Conservation (phyloP, 768 basidiomycete genomes). For the Suillus subalutaceus region DNA sequence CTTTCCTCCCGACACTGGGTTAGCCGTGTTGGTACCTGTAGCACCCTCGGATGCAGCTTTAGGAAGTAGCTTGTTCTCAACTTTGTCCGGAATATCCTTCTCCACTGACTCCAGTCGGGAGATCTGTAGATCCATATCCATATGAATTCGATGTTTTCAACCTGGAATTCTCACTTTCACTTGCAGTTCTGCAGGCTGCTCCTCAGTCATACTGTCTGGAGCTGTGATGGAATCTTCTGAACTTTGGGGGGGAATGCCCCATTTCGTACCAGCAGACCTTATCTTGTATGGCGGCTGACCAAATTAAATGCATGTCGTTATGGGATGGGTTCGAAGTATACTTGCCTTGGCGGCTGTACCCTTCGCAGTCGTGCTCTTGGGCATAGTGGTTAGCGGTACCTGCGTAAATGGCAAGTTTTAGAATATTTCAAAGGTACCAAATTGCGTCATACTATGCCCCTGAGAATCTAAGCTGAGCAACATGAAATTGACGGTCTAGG, state of each 20-base stretch:
- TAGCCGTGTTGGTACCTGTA: background rate
- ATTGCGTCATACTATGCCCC: background rate
- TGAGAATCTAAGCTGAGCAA: no score
- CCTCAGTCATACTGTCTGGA: background rate
- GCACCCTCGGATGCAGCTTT: background rate
- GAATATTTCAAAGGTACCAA: background rate
- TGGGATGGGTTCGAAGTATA: background rate
- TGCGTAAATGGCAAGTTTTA: background rate
- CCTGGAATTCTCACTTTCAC: background rate
- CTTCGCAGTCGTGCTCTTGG: background rate
- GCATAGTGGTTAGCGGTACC: background rate
- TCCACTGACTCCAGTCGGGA: background rate
- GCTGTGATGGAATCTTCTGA: background rate
- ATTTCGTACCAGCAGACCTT: conserved; percentile 3
- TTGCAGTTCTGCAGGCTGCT: background rate
- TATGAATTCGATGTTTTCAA: background rate
- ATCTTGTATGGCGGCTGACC: conserved; percentile 7
- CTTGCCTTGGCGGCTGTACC: background rate
- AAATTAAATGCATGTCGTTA: background rate
- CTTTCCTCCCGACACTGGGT: background rate
- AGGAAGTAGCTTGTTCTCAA: background rate
- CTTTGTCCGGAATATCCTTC: background rate
- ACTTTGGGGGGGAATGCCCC: background rate
- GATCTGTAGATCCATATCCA: background rate
- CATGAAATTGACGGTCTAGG: no score